Evolutionary conservation across 805 yeast genomes (phyloP).

Genomic region (Kazachstania viticola): DNA sequence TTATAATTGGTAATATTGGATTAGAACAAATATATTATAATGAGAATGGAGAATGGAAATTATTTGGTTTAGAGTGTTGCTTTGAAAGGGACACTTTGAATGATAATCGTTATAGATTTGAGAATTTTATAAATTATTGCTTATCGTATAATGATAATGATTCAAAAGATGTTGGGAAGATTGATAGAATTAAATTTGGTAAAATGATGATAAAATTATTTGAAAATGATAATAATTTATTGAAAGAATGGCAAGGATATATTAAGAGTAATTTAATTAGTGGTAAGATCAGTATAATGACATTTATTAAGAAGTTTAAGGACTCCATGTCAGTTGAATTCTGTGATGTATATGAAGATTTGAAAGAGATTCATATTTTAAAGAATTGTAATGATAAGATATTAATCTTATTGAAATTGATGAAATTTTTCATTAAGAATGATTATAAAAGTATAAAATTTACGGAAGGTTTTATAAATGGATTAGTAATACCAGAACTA

Average conservation of each 20-base stretch:
- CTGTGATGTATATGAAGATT: conserved; percentile 38
- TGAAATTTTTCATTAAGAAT: not conserved
- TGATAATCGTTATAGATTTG: conserved; percentile 6
- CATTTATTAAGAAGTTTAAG: not conserved
- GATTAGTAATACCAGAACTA: conserved; percentile 63
- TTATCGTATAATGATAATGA: not conserved
- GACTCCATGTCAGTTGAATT: conserved; percentile 33
- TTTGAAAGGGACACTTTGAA: conserved; percentile 29
- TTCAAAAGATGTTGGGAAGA: not conserved
- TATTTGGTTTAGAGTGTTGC: conserved; percentile 64
- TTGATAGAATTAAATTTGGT: not conserved
- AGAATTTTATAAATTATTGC: not conserved
- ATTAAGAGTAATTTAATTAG: conserved; percentile 5
- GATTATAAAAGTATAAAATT: conserved; percentile 25
- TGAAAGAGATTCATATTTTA: conserved; percentile 51
- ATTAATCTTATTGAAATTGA: conserved; percentile 2
- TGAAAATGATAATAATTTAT: conserved; percentile 18
- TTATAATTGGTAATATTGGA: conserved; percentile 55
- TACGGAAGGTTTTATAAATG: conserved; percentile 37
- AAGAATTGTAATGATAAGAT: conserved; percentile 24
- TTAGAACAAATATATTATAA: conserved; percentile 51
- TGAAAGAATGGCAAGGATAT: conserved; percentile 27
- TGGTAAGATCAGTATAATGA: conserved; percentile 20
- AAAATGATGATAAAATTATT: conserved; percentile 3
- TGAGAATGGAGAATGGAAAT: conserved; percentile 67